A percentile compares a stretch with the other conserved stretches of the same genome.
phyloP scores from a whole-genome alignment of 73 alveolate species.

The Paramecium sexaurelia region DNA sequence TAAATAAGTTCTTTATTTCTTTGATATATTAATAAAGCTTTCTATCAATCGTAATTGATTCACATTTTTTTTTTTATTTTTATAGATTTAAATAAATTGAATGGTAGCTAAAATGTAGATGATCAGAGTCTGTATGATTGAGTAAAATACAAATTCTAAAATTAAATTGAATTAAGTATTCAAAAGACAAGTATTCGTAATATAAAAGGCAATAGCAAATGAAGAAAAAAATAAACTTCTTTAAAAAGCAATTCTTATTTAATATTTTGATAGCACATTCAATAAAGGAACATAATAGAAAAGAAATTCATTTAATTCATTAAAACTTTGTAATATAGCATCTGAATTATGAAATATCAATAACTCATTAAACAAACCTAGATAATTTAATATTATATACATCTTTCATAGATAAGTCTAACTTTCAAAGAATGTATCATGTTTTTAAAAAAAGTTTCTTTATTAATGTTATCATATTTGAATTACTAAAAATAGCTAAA shows the following conservation, averaged over 20 bases:
- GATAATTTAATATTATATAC: not conserved
- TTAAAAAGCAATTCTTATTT: not conserved
- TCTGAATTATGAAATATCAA: not conserved
- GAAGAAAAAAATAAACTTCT: not conserved
- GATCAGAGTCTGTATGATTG: not conserved
- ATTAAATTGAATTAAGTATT: not conserved
- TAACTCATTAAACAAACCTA: slow-evolving; percentile 3
- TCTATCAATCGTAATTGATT: not conserved
- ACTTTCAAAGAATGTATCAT: not conserved
- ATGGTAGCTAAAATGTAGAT: not conserved
- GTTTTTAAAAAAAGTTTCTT: not conserved
- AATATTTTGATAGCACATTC: not conserved
- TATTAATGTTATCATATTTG: not conserved
- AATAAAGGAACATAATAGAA: not conserved
- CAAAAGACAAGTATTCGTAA: not conserved
- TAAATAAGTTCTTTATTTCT: not conserved
- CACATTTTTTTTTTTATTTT: not conserved
- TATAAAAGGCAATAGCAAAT: not conserved
- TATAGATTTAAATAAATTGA: not conserved
- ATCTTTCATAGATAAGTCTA: not conserved
- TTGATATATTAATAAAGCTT: not conserved
- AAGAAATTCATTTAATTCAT: not conserved
- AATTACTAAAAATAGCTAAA: not conserved
- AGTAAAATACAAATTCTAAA: not conserved
- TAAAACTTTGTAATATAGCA: not conserved